phyloP scores from a whole-genome alignment of 352 stramenopile species.

The Pythium scleroteichum region DNA sequence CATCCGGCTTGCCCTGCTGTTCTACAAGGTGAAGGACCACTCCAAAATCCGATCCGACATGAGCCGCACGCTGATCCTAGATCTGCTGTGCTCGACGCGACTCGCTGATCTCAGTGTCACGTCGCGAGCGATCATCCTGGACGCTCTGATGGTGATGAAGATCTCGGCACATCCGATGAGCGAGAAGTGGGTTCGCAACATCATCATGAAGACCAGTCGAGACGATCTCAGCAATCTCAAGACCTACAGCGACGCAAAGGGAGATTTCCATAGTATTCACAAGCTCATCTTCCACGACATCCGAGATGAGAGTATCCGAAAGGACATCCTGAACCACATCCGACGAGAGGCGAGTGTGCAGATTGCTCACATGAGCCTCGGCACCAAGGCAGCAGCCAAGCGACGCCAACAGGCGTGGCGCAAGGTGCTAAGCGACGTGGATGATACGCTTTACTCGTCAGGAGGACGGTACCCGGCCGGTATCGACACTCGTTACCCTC shows the following conservation, averaged over 20 bases:
- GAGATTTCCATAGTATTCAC: constrained; percentile 96
- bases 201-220: constrained; percentile 95
- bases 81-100: constrained; percentile 93
- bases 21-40: constrained; percentile 98
- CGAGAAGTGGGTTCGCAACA: constrained; percentile 97
- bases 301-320: constrained; percentile 72
- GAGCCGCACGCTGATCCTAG: constrained; percentile 92
- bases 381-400: constrained; percentile 77
- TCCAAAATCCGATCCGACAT: constrained; percentile 69
- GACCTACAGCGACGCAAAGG: constrained; percentile 95
- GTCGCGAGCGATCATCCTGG: constrained; percentile 91
- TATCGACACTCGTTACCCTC: constrained; percentile 92
- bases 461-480: constrained; percentile 95
- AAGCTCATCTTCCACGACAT: constrained; percentile 99
- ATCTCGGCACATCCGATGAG: constrained; percentile 92
- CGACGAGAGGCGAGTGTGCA: constrained; percentile 93
- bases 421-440: constrained; percentile 98
- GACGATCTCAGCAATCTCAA: constrained; percentile 97
- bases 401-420: constrained; percentile 91
- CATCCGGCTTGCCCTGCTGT: constrained; percentile 94
- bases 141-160: constrained; percentile 98
- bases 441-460: constrained; percentile 97
- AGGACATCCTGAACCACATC: constrained; percentile 97
- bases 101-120: constrained; percentile 92
- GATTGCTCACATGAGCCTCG: constrained; percentile 92